Conservation (phyloP, 1,139 yeast species). For the Blastobotrys aristatus region DNA sequence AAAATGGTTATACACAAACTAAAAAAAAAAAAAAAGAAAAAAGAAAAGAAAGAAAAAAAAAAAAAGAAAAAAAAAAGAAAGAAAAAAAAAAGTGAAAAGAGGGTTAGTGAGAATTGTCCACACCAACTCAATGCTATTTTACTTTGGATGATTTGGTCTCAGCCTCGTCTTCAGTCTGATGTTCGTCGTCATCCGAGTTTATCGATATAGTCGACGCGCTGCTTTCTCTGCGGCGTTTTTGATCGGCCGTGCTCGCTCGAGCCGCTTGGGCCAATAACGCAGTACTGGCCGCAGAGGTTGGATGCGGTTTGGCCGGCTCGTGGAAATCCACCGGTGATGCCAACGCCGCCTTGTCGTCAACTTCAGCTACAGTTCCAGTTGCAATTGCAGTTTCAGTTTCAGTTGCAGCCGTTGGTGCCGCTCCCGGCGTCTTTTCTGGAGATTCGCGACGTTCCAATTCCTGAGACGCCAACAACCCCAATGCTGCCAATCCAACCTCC, state of each 20-base stretch:
- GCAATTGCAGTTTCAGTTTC: neutral
- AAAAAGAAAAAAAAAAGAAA: neutral
- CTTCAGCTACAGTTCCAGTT: neutral
- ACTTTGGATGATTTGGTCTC: conserved; percentile 7
- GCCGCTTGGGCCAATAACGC: neutral
- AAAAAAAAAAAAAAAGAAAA: neutral
- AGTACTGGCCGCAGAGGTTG: no score
- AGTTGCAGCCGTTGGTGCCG: conserved; percentile 6
- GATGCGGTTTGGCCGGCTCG: conserved; percentile 1
- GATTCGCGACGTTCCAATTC: conserved; percentile 23
- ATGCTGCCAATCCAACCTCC: conserved; percentile 27
- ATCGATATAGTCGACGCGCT: conserved; percentile 35
- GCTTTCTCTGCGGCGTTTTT: conserved; percentile 32
- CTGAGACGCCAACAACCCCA: conserved; percentile 36
- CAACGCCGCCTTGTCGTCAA: conserved; percentile 13
- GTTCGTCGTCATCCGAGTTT: conserved; percentile 20
- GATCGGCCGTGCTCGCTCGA: conserved; percentile 9
- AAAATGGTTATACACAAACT: no score
- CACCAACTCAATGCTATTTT: neutral
- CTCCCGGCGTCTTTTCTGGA: conserved; percentile 3
- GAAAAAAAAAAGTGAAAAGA: neutral
- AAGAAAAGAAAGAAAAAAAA: neutral
- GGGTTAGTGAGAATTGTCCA: neutral
- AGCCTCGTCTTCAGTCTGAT: conserved; percentile 16
- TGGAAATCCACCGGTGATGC: conserved; percentile 25